Evolutionary conservation across 2,329 filamentous ascomycete genomes (phyloP).

Genomic region (Arthrobotrys megalospora): DNA sequence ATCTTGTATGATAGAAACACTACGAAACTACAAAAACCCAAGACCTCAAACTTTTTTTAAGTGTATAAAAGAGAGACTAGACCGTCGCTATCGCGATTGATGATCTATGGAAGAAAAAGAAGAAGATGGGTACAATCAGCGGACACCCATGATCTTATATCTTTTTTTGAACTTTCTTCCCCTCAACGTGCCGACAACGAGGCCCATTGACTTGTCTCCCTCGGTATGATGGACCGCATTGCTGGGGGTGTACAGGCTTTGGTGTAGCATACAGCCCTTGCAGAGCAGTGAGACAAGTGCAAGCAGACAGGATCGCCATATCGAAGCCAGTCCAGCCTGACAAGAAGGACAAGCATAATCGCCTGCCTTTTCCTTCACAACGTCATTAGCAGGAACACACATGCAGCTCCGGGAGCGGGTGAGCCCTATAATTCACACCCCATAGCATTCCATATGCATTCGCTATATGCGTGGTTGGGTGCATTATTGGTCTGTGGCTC

Average conservation of each 20-base stretch:
- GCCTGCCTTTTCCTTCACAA: constrained; percentile 53
- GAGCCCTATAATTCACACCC: constrained; percentile 21
- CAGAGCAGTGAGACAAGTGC: constrained; percentile 22
- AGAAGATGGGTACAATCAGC: constrained; percentile 22
- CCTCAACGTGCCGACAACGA: not conserved
- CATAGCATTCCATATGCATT: constrained; percentile 15
- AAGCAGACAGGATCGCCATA: constrained; percentile 35
- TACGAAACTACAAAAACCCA: constrained; percentile 29
- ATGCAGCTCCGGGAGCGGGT: constrained; percentile 44
- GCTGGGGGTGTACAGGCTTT: constrained; percentile 12
- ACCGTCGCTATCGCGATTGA: constrained; percentile 57
- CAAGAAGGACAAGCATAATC: constrained; percentile 36
- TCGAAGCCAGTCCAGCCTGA: constrained; percentile 23
- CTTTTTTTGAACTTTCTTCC: constrained; percentile 16
- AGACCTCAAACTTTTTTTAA: constrained; percentile 40
- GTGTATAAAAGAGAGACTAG: constrained; percentile 35
- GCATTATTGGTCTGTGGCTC: constrained; percentile 41
- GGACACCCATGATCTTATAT: constrained; percentile 53
- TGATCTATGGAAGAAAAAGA: constrained; percentile 37
- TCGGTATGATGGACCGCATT: constrained; percentile 13
- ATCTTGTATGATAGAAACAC: constrained; percentile 60
- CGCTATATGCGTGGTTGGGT: constrained; percentile 20
- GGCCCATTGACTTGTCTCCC: not conserved
- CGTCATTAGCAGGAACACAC: constrained; percentile 34
- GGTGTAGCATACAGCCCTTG: constrained; percentile 36